A percentile compares a stretch with the other conserved stretches of the same genome.
These are phyloP conservation scores for Dothistroma pini DNA, from an alignment of 2,329 filamentous ascomycete species.

Conservation along the genomic window DNA sequence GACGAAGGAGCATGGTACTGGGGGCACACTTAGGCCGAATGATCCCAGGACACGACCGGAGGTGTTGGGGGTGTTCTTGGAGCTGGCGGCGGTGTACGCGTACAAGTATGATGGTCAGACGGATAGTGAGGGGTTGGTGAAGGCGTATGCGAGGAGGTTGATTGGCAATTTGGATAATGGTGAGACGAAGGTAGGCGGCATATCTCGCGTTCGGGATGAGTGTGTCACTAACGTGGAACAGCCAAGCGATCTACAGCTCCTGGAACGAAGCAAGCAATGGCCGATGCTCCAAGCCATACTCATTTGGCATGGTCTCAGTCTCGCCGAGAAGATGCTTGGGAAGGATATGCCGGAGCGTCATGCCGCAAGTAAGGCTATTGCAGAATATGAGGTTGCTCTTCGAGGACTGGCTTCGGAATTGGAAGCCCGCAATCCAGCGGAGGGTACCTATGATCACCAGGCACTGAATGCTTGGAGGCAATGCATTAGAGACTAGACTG, in stretches of 20 bases:
- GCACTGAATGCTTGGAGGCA: constrained; percentile 29
- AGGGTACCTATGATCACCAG: constrained; percentile 26
- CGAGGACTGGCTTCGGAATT: constrained; percentile 23
- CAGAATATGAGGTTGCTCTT: constrained; percentile 28
- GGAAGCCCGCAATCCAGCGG: constrained; percentile 21
- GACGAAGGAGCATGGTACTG: constrained; percentile 37
- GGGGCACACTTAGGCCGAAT: constrained; percentile 16
- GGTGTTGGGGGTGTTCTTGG: constrained; percentile 42
- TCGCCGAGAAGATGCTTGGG: constrained; percentile 41
- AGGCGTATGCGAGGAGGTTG: constrained; percentile 39
- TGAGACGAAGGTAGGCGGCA: constrained; percentile 10
- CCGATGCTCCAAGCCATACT: constrained; percentile 35
- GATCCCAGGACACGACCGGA: constrained; percentile 37
- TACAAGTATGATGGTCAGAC: constrained; percentile 33
- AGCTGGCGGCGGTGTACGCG: constrained; percentile 42
- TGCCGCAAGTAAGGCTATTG: constrained; percentile 22
- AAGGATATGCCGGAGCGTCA: constrained; percentile 31
- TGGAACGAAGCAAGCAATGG: constrained; percentile 12
- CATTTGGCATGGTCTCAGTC: constrained; percentile 44
- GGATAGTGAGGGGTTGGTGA: constrained; percentile 39
- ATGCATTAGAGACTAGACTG: constrained; percentile 15
- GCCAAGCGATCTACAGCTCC: background rate
- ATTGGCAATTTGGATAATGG: constrained; percentile 30
- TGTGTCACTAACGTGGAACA: constrained; percentile 1
- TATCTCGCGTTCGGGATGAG: background rate